Percentiles rank a stretch among this genome's conserved stretches.
Conservation (phyloP, 441 rosid species). For the Manihot esculenta region DNA sequence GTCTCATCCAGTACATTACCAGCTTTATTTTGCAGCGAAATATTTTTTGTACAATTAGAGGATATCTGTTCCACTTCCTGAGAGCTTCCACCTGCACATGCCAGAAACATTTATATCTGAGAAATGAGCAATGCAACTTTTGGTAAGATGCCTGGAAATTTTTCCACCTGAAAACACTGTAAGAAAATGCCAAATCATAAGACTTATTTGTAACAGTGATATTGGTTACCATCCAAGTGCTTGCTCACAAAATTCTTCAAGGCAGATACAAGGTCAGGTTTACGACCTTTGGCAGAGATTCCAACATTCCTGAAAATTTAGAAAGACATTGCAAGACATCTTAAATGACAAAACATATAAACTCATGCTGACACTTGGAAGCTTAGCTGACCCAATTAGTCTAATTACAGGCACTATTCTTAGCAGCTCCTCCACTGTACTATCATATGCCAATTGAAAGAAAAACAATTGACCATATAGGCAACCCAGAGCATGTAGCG, state of each 20-base stretch:
- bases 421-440: background rate
- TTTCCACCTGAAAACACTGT: background rate
- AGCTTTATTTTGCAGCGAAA: slow-evolving; percentile 29
- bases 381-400: background rate
- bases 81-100: slow-evolving; percentile 49
- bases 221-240: slow-evolving; percentile 47
- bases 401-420: background rate
- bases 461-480: background rate
- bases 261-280: slow-evolving; percentile 63
- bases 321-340: slow-evolving; percentile 18
- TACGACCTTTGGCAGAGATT: slow-evolving; percentile 67
- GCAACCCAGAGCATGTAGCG: background rate
- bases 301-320: slow-evolving; percentile 55
- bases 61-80: slow-evolving; percentile 31
- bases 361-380: background rate
- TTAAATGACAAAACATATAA: background rate
- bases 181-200: slow-evolving; percentile 11
- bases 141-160: background rate
- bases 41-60: slow-evolving; percentile 28
- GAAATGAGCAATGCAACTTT: slow-evolving; percentile 12
- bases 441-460: background rate
- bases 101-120: slow-evolving; percentile 12
- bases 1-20: slow-evolving; percentile 21
- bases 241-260: slow-evolving; percentile 50
- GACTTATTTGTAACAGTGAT: background rate